Evolutionary conservation across 2,329 filamentous ascomycete genomes (phyloP).

Genomic region (Cladosporium sp.): DNA sequence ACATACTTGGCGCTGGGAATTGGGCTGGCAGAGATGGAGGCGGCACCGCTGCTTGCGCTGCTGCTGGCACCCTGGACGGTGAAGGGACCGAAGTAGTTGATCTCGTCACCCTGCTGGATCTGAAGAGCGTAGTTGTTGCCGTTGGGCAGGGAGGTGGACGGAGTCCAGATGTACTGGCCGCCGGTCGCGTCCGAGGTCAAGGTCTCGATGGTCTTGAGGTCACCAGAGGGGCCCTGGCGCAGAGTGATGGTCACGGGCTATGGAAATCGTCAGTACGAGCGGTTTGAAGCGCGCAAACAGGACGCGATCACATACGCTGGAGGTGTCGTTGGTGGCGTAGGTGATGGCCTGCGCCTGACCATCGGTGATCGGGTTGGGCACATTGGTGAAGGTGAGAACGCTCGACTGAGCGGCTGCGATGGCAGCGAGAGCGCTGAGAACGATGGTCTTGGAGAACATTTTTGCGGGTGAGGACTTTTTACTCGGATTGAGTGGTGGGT

Average conservation of each 20-base stretch:
- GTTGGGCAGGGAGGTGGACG: constrained; percentile 39
- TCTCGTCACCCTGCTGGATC: constrained; percentile 48
- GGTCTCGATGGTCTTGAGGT: constrained; percentile 48
- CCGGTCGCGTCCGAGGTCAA: constrained; percentile 21
- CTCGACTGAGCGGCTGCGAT: constrained; percentile 44
- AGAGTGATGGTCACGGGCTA: constrained; percentile 54
- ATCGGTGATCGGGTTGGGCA: constrained; percentile 44
- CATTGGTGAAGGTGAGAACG: constrained; percentile 50
- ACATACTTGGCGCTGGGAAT: constrained; percentile 13
- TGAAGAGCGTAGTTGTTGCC: constrained; percentile 55
- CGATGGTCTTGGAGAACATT: constrained; percentile 50
- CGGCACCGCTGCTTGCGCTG: constrained; percentile 21
- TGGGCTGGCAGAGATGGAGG: constrained; percentile 20
- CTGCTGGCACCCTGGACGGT: constrained; percentile 34
- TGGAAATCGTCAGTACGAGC: constrained; percentile 14
- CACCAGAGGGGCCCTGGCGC: constrained; percentile 46
- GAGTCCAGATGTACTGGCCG: constrained; percentile 46
- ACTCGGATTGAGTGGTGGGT: too few species aligned
- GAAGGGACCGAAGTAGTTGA: constrained; percentile 56
- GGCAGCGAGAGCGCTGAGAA: constrained; percentile 44
- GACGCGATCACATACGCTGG: constrained; percentile 9
- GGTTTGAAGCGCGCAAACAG: not conserved
- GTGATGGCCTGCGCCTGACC: constrained; percentile 38
- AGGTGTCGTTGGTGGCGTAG: constrained; percentile 24
- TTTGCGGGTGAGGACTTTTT: constrained; percentile 22